A percentile compares a stretch with the other conserved stretches of the same genome.
phyloP scores from a whole-genome alignment of 2,329 filamentous ascomycete genomes.

The Zymoseptoria ardabiliae region DNA sequence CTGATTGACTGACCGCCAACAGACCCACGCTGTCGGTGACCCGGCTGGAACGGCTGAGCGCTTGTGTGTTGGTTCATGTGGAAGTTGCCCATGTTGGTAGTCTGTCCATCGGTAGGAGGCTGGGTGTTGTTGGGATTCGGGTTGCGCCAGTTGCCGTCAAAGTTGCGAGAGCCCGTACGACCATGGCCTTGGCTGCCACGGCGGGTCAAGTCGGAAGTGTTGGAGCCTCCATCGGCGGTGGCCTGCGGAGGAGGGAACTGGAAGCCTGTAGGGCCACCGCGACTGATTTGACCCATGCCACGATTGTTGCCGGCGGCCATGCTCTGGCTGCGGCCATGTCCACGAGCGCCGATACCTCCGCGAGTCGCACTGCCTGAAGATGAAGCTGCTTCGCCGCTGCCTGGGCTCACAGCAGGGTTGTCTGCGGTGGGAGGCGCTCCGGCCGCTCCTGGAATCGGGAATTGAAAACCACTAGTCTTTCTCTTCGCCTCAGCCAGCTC shows the following conservation, averaged over 20 bases:
- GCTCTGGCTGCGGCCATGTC: slow-evolving; percentile 72
- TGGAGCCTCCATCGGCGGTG: slow-evolving; percentile 45
- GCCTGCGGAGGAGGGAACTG: slow-evolving; percentile 51
- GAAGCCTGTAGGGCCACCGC: slow-evolving; percentile 62
- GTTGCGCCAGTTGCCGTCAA: slow-evolving; percentile 96
- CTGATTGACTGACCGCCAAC: slow-evolving; percentile 75
- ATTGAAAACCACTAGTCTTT: slow-evolving; percentile 89
- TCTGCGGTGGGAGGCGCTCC: slow-evolving; percentile 44
- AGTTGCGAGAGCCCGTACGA: slow-evolving; percentile 81
- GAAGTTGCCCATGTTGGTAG: slow-evolving; percentile 52
- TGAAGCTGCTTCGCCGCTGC: slow-evolving; percentile 31
- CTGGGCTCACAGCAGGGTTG: slow-evolving; percentile 51
- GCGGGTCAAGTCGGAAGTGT: slow-evolving; percentile 59
- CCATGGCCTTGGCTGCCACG: slow-evolving; percentile 74
- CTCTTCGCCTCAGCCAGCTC: slow-evolving; percentile 95
- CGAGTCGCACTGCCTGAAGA: slow-evolving; percentile 24
- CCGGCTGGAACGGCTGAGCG: slow-evolving; percentile 75
- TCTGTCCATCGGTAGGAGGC: slow-evolving; percentile 37
- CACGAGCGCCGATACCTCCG: slow-evolving; percentile 34
- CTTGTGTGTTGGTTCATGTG: slow-evolving; percentile 64
- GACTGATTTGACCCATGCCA: slow-evolving; percentile 50
- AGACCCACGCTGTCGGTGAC: slow-evolving; percentile 78
- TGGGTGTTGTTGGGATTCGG: slow-evolving; percentile 49
- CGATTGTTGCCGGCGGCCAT: slow-evolving; percentile 70
- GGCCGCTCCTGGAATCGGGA: slow-evolving; percentile 67